phyloP scores from a whole-genome alignment of 164 flowering plant species.

The Kalanchoe fedtschenkoi region DNA sequence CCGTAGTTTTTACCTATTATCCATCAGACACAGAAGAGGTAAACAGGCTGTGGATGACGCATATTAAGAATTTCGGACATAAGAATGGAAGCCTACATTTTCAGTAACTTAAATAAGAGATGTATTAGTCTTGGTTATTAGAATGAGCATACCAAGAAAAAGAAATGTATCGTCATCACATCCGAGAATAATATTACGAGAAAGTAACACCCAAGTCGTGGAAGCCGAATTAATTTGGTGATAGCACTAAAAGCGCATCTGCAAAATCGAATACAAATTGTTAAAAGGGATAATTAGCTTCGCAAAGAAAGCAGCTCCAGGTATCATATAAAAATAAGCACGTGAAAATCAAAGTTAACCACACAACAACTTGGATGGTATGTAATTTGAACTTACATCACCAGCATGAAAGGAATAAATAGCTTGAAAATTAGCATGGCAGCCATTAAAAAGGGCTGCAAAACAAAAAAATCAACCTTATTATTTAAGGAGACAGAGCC shows the following conservation, averaged over 20 bases:
- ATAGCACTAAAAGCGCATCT: conserved; percentile 90
- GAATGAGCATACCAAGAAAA: conserved; percentile 74
- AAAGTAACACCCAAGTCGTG: conserved; percentile 82
- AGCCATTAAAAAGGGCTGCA: conserved; percentile 98
- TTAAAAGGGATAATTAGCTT: not conserved
- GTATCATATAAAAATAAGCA: not conserved
- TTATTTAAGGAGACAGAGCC: conserved; percentile 11
- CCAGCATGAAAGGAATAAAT: conserved; percentile 91
- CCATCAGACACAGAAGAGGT: conserved; percentile 2
- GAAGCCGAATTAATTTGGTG: conserved; percentile 59
- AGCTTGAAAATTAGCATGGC: conserved; percentile 85
- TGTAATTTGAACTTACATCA: conserved; percentile 53
- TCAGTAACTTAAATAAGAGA: not conserved
- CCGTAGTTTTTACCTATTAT: conserved; percentile 70
- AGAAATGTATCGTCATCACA: conserved; percentile 96
- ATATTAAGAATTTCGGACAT: conserved; percentile 2
- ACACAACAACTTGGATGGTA: not conserved
- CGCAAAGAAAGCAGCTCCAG: not conserved
- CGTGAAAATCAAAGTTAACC: not conserved
- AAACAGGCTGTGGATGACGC: not conserved
- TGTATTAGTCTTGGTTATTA: not conserved
- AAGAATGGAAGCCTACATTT: too few species aligned
- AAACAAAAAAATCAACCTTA: conserved; percentile 11
- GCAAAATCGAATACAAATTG: conserved; percentile 20
- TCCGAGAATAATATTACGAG: conserved; percentile 83